Evolutionary conservation across 2,329 filamentous ascomycete genomes (phyloP), one percentile per base, ranked within the genome.

Genomic region (Claviceps monticola): DNA sequence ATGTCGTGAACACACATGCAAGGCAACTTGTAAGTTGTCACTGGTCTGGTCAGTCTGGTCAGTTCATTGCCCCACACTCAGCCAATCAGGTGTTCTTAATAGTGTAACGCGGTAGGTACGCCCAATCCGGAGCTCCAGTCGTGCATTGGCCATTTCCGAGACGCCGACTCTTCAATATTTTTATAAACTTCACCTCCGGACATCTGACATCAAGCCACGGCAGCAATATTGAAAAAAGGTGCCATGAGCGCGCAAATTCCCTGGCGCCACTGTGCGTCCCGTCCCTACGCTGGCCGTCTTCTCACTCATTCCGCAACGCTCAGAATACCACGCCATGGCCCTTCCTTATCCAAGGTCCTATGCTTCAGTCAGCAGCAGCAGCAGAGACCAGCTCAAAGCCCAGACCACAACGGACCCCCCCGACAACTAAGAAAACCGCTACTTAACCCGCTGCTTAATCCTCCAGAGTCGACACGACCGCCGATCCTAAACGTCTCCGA

Each of bases 401-500:
- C 45, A 6, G 34, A 57, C 34, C 59, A 56, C 19, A 56, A 57
- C 51, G 59, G 61, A 53, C 64, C 23, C 54, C 55, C 49, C 4
- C 29, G 9, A 34, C 29, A 34, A 34, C 29, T 11, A 4, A 34
- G 9, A 34, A 34, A 29, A 8, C 26, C 26, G 26, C 26, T 8
- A 29, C 8, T 29, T 29, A 29, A 61, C 53, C 58, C 67, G 36
- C 62, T 68, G 48, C 61, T 89, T 58, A 94, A 95, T 69, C 84
- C 86, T 0, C 86, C 88, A 0, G 61, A 70, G 9, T 79, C 80
- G 46, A 93, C 88, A 0, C 82, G 84, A 21, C 86, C 90, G 0
- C 80, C 87, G 0, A 74, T 78, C 0, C 74, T 95, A 55, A 65
- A 73, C 44, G 70, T 87, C 2, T 87, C 87, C 6, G 63, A 66